A percentile compares a stretch with the other conserved stretches of the same genome.
Evolutionary conservation across 371 early-diverging fungal genomes (phyloP).

Genomic region (Syncephalastrum monosporum): DNA sequence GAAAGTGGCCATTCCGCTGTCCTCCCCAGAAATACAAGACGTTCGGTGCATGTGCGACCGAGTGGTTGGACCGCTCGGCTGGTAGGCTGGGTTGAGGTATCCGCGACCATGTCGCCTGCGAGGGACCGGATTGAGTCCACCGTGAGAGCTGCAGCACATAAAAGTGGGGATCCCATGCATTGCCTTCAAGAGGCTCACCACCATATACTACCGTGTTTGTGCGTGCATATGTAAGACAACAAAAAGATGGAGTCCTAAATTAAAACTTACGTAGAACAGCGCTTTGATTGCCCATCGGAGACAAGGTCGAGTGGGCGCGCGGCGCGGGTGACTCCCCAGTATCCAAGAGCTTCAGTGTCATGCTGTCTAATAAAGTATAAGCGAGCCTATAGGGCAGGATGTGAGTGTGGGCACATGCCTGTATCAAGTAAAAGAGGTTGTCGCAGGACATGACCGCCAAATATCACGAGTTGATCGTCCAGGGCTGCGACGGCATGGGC

Average conservation of each 20-base stretch:
- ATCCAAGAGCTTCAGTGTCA: slow-evolving; percentile 27
- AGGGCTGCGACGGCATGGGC: slow-evolving; percentile 58
- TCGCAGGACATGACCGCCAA: slow-evolving; percentile 57
- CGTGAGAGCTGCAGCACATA: slow-evolving; percentile 24
- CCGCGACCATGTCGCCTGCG: slow-evolving; percentile 40
- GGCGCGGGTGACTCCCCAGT: slow-evolving; percentile 34
- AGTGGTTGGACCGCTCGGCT: slow-evolving; percentile 68
- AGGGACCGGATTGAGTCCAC: slow-evolving; percentile 39
- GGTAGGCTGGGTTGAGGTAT: slow-evolving; percentile 24
- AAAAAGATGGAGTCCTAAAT: not conserved
- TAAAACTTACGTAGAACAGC: slow-evolving; percentile 29
- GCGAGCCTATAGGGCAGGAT: not conserved
- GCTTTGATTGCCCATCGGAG: slow-evolving; percentile 25
- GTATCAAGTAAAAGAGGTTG: slow-evolving; percentile 63
- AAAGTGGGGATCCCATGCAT: slow-evolving; percentile 38
- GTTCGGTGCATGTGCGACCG: slow-evolving; percentile 59
- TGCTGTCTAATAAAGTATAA: slow-evolving; percentile 21
- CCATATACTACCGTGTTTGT: slow-evolving; percentile 34
- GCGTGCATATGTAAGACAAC: not conserved
- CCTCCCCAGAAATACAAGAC: slow-evolving; percentile 75
- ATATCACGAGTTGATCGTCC: slow-evolving; percentile 46
- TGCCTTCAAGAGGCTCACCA: slow-evolving; percentile 38
- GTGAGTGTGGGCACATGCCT: slow-evolving; percentile 31
- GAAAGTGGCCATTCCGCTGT: slow-evolving; percentile 61
- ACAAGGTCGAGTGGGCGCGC: slow-evolving; percentile 28